Percentiles rank a stretch among this genome's conserved stretches.
Evolutionary conservation across 129 eudicot species (phyloP).

Genomic region (Deinandra increscens): DNA sequence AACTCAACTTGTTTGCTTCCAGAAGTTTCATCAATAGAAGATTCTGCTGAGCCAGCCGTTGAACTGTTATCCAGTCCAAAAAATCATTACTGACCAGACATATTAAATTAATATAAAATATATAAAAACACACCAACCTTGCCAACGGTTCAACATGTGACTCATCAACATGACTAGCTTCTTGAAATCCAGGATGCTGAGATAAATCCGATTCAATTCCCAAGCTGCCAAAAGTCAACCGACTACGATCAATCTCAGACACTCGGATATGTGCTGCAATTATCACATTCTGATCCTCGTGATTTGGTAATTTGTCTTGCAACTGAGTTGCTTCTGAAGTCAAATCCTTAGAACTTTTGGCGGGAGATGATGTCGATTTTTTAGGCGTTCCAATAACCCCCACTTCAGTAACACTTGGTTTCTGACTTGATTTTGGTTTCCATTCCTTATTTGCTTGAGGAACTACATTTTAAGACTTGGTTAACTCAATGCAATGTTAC

Average conservation of each 20-base stretch:
- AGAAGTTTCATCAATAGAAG: slow-evolving; percentile 51
- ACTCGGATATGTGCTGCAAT: slow-evolving; percentile 88
- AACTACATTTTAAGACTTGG: slow-evolving; percentile 40
- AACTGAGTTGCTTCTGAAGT: slow-evolving; percentile 36
- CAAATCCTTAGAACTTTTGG: slow-evolving; percentile 41
- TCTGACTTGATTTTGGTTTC: slow-evolving; percentile 81
- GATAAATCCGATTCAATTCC: slow-evolving; percentile 48
- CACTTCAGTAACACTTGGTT: slow-evolving; percentile 46
- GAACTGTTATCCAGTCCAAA: slow-evolving; percentile 42
- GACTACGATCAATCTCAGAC: slow-evolving; percentile 66
- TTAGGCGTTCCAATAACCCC: slow-evolving; percentile 69
- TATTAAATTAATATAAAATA: background rate
- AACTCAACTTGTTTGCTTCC: slow-evolving; percentile 46
- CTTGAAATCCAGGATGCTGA: slow-evolving; percentile 35
- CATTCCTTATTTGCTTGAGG: slow-evolving; percentile 83
- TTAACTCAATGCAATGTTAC: background rate
- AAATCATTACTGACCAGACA: background rate
- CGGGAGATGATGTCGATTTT: slow-evolving; percentile 47
- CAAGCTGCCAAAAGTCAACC: slow-evolving; percentile 80
- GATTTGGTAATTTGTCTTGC: slow-evolving; percentile 46
- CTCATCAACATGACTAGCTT: slow-evolving; percentile 40
- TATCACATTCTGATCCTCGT: slow-evolving; percentile 71
- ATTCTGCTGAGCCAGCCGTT: slow-evolving; percentile 47
- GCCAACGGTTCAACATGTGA: slow-evolving; percentile 43
- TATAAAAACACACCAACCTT: slow-evolving; percentile 48